Evolutionary conservation across 345 rosid genomes (phyloP), one percentile per base, ranked within the genome.

Genomic region (Pelargonium nanum): DNA sequence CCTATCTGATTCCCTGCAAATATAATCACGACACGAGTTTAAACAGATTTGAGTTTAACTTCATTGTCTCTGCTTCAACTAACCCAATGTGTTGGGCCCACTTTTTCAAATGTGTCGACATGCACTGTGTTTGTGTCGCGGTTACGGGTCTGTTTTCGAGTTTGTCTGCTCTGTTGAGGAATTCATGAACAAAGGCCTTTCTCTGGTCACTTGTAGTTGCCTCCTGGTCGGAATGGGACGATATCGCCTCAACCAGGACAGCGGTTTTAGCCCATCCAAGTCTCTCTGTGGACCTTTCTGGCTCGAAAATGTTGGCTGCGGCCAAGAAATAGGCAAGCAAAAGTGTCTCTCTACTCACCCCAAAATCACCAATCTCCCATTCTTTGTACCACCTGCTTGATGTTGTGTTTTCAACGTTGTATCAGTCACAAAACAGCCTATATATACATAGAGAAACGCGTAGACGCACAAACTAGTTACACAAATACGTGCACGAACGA

Each of bases 201-300:
- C 86, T 81, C 6, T 65, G 75, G 19, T 78, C 74, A 1, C 54
- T 34, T n/a, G 82, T 69, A 20, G 55, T 53, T 6, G 20, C 32
- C 22, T 45, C 62, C 0, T 59, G 34, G 4, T 72, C 63, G 22
- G 81, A 75, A 69, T 60, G 74, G 20, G 72, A 67, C 0, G 59
- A 23, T 26, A 89, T 74, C 0, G 84, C 66, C 53, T 84, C 84
- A 1, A 81, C 66, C 71, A 93, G 55, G 24, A 78, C 57, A 2
- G 78, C 53, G 4, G 96, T 77, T 55, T 78, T 85, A 26, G 96
- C 92, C 99, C 99, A 93, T 12, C 81, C 85, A 19, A 93, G 73
- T 40, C 99, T 67, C 71, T 87, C 90, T 61, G 57, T 68, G 17
- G 84, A 81, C 74, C 86, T 77, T 58, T 90, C 92, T 22, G 81